These are phyloP conservation scores for Saccharomycopsis crataegensis DNA, from an alignment of 1,139 yeast genomes.

Conservation along the genomic window DNA sequence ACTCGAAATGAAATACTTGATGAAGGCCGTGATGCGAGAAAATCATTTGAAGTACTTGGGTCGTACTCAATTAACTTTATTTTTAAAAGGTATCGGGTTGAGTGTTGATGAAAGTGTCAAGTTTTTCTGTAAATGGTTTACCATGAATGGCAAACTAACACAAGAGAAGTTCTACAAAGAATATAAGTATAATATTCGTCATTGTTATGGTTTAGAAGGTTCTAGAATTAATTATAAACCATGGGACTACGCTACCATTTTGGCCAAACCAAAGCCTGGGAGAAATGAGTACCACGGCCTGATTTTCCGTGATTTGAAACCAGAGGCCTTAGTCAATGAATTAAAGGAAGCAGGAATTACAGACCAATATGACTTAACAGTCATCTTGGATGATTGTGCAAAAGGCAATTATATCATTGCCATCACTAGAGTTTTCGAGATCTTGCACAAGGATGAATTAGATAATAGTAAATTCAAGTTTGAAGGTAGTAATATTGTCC, in stretches of 20 bases:
- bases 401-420: constrained; percentile 74
- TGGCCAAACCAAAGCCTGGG: constrained; percentile 60
- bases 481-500: constrained; percentile 48
- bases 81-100: constrained; percentile 84
- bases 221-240: constrained; percentile 80
- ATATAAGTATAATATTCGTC: constrained; percentile 80
- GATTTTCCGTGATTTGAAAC: constrained; percentile 72
- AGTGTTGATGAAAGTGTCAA: constrained; percentile 79
- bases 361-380: constrained; percentile 54
- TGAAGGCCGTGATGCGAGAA: constrained; percentile 47
- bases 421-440: constrained; percentile 83
- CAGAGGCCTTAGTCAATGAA: constrained; percentile 50
- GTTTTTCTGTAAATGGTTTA: constrained; percentile 77
- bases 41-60: constrained; percentile 78
- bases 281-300: constrained; percentile 83
- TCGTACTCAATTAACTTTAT: constrained; percentile 78
- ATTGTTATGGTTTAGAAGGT: constrained; percentile 89
- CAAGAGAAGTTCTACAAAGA: constrained; percentile 80
- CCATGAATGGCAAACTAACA: constrained; percentile 46
- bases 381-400: constrained; percentile 57
- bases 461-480: constrained; percentile 8
- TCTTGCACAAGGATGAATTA: constrained; percentile 45
- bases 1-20: constrained; percentile 68
- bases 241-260: constrained; percentile 73
- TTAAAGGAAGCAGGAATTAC: constrained; percentile 63